These are phyloP conservation scores for Candida nitratophila DNA, from an alignment of 805 yeast genomes.

Conservation along the genomic window DNA sequence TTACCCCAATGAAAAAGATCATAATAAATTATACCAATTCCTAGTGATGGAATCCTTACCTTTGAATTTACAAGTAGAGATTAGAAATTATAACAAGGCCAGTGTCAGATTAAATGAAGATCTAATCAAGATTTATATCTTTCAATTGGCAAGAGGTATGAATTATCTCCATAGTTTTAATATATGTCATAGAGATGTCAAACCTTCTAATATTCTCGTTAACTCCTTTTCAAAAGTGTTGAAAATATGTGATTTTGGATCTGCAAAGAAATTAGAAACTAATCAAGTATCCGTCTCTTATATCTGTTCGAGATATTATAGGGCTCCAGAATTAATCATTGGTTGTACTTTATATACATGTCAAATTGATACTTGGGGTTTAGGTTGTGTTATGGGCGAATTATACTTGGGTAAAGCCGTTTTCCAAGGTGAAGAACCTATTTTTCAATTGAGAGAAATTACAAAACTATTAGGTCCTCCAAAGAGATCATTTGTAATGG, in stretches of 20 bases:
- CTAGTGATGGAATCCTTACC: conserved; percentile 85
- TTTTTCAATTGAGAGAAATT: conserved; percentile 83
- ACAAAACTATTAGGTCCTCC: conserved; percentile 91
- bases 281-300: conserved; percentile 88
- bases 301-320: conserved; percentile 90
- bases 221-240: conserved; percentile 61
- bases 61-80: conserved; percentile 70
- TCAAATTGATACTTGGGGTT: conserved; percentile 95
- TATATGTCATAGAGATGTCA: conserved; percentile 77
- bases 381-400: conserved; percentile 95
- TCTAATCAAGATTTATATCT: conserved; percentile 70
- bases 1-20: conserved; percentile 52
- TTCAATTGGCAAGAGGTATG: conserved; percentile 80
- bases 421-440: conserved; percentile 91
- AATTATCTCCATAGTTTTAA: conserved; percentile 73
- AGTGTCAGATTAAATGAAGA: conserved; percentile 60
- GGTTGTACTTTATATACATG: conserved; percentile 86
- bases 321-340: conserved; percentile 93
- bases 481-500: conserved; percentile 58
- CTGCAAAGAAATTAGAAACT: conserved; percentile 72
- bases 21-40: conserved; percentile 62
- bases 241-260: conserved; percentile 81
- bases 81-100: conserved; percentile 57
- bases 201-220: conserved; percentile 74
- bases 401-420: conserved; percentile 87